phyloP scores from a whole-genome alignment of 495 filamentous ascomycete genomes.

The Polyplosphaeria fusca region DNA sequence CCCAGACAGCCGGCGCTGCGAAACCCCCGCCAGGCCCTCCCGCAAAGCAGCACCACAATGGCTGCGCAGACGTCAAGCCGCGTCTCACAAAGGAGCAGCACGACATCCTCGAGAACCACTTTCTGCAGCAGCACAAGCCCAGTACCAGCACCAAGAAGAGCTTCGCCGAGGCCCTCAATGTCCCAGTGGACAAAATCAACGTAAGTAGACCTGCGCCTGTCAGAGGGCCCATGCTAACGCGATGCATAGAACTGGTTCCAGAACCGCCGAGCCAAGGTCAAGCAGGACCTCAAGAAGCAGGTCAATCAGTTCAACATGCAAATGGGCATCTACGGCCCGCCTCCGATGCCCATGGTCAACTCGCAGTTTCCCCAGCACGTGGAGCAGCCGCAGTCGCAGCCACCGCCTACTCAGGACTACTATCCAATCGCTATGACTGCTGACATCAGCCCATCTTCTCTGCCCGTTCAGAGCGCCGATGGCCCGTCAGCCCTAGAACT shows the following conservation, averaged over 20 bases:
- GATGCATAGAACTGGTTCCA: conserved; percentile 46
- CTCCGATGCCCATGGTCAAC: conserved; percentile 14
- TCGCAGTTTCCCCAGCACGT: conserved; percentile 13
- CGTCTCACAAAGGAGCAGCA: conserved; percentile 46
- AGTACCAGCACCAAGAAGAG: conserved; percentile 43
- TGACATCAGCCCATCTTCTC: conserved; percentile 31
- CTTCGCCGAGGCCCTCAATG: conserved; percentile 40
- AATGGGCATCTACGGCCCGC: conserved; percentile 25
- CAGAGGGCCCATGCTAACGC: conserved; percentile 9
- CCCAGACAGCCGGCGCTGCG: conserved; percentile 14
- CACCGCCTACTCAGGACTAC: conserved; percentile 15
- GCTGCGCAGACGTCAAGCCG: conserved; percentile 42
- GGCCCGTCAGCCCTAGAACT: conserved; percentile 26
- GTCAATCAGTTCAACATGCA: conserved; percentile 30
- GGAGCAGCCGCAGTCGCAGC: conserved; percentile 21
- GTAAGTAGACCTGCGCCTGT: conserved; percentile 30
- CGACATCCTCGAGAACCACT: conserved; percentile 44
- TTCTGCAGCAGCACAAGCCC: conserved; percentile 41
- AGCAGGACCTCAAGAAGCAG: conserved; percentile 45
- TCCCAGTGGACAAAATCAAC: conserved; percentile 46
- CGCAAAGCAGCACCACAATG: conserved; percentile 25
- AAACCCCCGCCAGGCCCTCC: conserved; percentile 3
- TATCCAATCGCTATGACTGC: conserved; percentile 9
- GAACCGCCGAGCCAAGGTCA: conserved; percentile 45
- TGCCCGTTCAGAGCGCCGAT: conserved; percentile 32